Base-by-base conservation (phyloP, 164 flowering plant genomes). In the Taxillus chinensis region DNA sequence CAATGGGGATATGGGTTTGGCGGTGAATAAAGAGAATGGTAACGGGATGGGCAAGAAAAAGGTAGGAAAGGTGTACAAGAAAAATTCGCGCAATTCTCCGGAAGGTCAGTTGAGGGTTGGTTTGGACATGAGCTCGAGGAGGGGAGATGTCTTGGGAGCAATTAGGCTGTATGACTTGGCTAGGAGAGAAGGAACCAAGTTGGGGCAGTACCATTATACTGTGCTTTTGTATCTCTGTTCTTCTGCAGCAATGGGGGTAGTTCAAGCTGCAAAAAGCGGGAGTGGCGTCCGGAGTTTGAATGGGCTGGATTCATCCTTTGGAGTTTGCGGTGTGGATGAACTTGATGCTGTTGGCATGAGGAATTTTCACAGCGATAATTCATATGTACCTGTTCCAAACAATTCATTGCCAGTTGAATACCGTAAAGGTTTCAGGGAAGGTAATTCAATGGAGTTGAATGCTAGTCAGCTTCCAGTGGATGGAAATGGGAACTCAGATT, bases 161-260 rank as follows among this genome's bases (percentile, higher is more conserved):
- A 78, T 90, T 71, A 58, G 69, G 42, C 70, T 81, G 14, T 86
- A 80, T 78, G 95, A 87, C 61, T 71, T 62, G 63, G 95, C 92
- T 45, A 60, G 49, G 61, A 82, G 62, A 55, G 79, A 90, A 53
- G 92, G 87, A 5, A 73, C 80, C 12, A 65, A 70, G 59, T 17
- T 90, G 67, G 82, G 62, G 57, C 91, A 83, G 75, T 86, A 90
- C 59, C 91, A 86, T 61, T 90, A 83, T 73, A 75, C 82, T 62
- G 92, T 90, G 45, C 73, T 90, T 57, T 62, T 90, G 57, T 87
- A 90, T 74, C 85, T 90, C 41, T 90, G 92, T 73, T 81, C 97
- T 46, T 87, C 92, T 60, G 97, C 97, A 0, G 90, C 97, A 64
- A 56, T 74, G 16, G 97, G 97, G 61, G 74, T 87, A 64, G 71